Evolutionary conservation across 2,329 filamentous ascomycete genomes (phyloP), one percentile per base, ranked within the genome.

Genomic region (Aureobasidium sp.): DNA sequence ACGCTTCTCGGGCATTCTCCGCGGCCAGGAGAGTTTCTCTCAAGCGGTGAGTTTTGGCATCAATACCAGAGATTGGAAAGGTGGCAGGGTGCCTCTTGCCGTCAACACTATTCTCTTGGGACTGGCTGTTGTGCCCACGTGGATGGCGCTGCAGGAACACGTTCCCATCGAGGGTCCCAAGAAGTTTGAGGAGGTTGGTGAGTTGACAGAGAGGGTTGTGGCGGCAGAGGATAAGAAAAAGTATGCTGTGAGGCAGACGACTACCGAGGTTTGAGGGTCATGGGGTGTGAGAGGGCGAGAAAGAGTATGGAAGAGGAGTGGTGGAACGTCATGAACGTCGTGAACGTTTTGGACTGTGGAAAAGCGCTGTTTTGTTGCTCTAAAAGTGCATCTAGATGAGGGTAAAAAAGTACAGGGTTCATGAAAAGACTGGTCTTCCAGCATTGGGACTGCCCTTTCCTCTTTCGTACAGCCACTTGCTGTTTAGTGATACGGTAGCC

Each of bases 381-480:
- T 25, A 25, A 5, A 22, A 14, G 47, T 51, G 36, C 22, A 29
- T 29, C 47, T 36, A 51, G n/a, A 11, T 9, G 5, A 48, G n/a
- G 29, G n/a, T 36, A 51, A 41, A 9, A 44, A 29, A 34, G 29
- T 22, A 9, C 14, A 31, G 2, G n/a, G n/a, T 42, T 63, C 53
- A 63, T 6, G 62, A 60, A 52, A 65, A 64, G 15, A 64, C 44
- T 14, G 45, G 45, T 44, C 63, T 65, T 29, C 25, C 45, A 22
- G 64, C 62, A 73, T 57, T 80, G 79, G 67, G 82, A 77, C 72
- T 85, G 73, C 72, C 86, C 78, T 69, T 71, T 20, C 89, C 88
- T 76, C 87, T 90, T 75, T 97, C 91, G 71, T 96, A 97, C 64
- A 97, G 75, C 93, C 93, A 97, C 77, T 94, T 96, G 77, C 86